These are phyloP conservation scores for Corynespora cassiicola DNA, from an alignment of 2,329 filamentous ascomycete genomes.

Conservation along the genomic window DNA sequence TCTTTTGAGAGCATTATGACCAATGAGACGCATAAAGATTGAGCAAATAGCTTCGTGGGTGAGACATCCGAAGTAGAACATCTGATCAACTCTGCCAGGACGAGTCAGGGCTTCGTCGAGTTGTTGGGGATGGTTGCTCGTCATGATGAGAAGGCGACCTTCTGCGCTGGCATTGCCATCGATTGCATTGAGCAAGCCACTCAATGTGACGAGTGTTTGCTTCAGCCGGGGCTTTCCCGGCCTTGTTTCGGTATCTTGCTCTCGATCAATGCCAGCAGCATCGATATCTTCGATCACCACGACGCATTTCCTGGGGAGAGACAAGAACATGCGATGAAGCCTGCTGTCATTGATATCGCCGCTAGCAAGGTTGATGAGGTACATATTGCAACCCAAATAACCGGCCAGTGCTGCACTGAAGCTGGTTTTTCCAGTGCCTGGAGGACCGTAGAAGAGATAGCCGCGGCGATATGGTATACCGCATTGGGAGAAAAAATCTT, in stretches of 20 bases:
- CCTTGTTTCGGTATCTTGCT: conserved; percentile 10
- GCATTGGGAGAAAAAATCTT: conserved; percentile 42
- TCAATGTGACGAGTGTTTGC: conserved; percentile 17
- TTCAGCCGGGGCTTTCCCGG: background rate
- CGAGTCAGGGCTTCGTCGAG: conserved; percentile 27
- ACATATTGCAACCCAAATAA: conserved; percentile 46
- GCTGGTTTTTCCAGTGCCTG: conserved; percentile 50
- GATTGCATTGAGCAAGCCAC: conserved; percentile 29
- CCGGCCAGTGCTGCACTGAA: conserved; percentile 47
- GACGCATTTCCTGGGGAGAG: conserved; percentile 45
- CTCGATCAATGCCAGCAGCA: conserved; percentile 37
- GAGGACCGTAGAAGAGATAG: conserved; percentile 49
- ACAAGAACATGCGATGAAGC: conserved; percentile 37
- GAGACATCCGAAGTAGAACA: conserved; percentile 23
- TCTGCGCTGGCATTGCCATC: conserved; percentile 25
- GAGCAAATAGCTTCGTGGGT: conserved; percentile 20
- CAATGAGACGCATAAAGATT: conserved; percentile 40
- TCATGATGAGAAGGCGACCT: conserved; percentile 31
- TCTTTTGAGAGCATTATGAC: conserved; percentile 25
- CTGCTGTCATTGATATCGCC: conserved; percentile 33
- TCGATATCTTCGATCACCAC: conserved; percentile 53
- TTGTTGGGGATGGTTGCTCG: conserved; percentile 23
- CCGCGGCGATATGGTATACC: conserved; percentile 43
- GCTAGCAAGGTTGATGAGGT: conserved; percentile 41
- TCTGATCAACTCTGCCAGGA: conserved; percentile 26